Base-by-base conservation (phyloP, 257 asterid species). In the Plantago major region DNA sequence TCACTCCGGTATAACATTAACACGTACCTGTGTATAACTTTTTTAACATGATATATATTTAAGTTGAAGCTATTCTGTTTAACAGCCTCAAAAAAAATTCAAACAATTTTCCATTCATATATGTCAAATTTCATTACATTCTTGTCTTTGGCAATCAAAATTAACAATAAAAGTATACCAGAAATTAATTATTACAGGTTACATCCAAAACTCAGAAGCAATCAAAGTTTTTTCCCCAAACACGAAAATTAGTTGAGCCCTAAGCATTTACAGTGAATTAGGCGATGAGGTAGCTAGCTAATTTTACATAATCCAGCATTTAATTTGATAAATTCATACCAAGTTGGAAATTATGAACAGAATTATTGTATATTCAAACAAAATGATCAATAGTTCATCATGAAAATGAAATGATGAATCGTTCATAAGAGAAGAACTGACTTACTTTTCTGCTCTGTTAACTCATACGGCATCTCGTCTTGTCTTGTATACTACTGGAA, bases 381-480 rank as follows among this genome's bases (percentile, higher is more conserved):
- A 42, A 16, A 18, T 16, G n/a, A 16, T 49, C 12, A 15, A 13
- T 15, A n/a, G n/a, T 14, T 48, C n/a, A n/a, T n/a, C n/a, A n/a
- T n/a, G n/a, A n/a, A 14, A 2, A 15, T 49, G 0, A 13, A 11
- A 49, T 16, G 28, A 10, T 1, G 9, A 10, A 49, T 30, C 37
- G 37, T 2, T 30, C 37, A 16, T 6, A 49, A 6, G 4, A 17
- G 46, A 9, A 38, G 15, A 16, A 16, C 12, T 7, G 26, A 42
- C 63, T 58, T 17, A 58, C 63, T 58, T 58, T 58, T 58, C 40
- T 58, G 50, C 11, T 58, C 63, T 3, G 15, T 42, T 48, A 58
- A 58, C 42, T 58, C 63, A 33, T 58, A 17, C 48, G 63, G 38
- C 63, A 58, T n/a, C n/a, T n/a, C n/a, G n/a, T n/a, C n/a, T n/a